These are phyloP conservation scores for Solanum chacoense DNA, from an alignment of 305 asterid species.

Conservation along the genomic window DNA sequence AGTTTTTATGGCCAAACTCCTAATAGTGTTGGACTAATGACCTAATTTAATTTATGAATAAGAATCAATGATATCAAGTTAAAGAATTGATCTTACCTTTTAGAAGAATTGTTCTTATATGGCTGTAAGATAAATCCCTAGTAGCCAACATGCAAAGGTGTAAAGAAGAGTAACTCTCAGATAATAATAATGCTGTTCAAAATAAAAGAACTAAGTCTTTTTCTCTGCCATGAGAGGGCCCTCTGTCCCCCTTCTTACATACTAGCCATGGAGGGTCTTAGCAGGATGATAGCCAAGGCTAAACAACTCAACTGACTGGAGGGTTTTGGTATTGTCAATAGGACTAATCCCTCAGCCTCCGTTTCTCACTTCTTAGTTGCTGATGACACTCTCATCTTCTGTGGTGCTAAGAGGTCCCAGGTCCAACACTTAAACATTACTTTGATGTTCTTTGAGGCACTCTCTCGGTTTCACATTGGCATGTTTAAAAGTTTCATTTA, in stretches of 20 bases:
- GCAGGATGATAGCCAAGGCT: neutral
- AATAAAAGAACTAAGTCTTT: neutral
- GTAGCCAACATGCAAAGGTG: neutral
- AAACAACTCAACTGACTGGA: neutral
- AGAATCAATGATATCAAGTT: neutral
- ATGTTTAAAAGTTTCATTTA: neutral
- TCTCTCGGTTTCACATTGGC: neutral
- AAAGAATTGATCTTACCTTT: neutral
- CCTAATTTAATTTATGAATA: neutral
- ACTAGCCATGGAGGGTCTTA: neutral
- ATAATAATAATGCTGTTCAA: neutral
- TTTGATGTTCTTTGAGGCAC: neutral
- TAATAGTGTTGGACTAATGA: neutral
- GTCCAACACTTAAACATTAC: neutral
- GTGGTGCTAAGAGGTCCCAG: neutral
- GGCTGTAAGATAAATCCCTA: neutral
- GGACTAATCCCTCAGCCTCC: neutral
- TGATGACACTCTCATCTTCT: neutral
- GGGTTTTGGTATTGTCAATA: neutral
- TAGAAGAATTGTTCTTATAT: neutral
- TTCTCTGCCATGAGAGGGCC: neutral
- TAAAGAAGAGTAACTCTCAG: neutral
- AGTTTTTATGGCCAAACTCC: neutral
- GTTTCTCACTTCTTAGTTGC: neutral
- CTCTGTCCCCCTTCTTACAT: neutral